phyloP scores from a whole-genome alignment of 257 asterid species.

The Solanum piurae region DNA sequence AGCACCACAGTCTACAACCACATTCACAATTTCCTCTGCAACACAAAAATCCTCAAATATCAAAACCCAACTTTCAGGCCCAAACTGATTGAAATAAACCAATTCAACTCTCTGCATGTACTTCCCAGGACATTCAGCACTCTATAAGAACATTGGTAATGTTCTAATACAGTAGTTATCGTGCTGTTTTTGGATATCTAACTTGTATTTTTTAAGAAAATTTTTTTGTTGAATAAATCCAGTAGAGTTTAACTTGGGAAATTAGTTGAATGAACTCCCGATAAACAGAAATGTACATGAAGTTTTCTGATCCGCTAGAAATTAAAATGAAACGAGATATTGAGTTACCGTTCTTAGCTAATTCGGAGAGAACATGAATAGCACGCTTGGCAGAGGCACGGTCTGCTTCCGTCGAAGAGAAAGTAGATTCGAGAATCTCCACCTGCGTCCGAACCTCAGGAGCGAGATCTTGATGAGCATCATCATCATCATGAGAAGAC shows the following conservation, averaged over 20 bases:
- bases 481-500: slow-evolving; percentile 6
- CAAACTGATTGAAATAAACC: background rate
- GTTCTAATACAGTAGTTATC: background rate
- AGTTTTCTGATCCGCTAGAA: background rate
- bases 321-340: background rate
- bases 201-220: background rate
- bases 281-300: background rate
- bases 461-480: slow-evolving; percentile 50
- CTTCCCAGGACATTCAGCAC: background rate
- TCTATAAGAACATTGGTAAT: background rate
- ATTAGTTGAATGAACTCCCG: background rate
- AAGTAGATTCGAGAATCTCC: slow-evolving; percentile 20
- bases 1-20: slow-evolving; percentile 85
- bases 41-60: slow-evolving; percentile 16
- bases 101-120: background rate
- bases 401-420: slow-evolving; percentile 27
- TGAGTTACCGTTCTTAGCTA: slow-evolving; percentile 32
- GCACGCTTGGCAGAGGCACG: slow-evolving; percentile 34
- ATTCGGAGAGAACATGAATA: slow-evolving; percentile 27
- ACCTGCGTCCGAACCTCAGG: slow-evolving; percentile 26
- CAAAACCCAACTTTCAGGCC: slow-evolving; percentile 6
- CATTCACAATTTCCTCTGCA: slow-evolving; percentile 86
- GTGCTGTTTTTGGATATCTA: background rate
- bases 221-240: background rate
- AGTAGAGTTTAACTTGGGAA: background rate